Base-by-base conservation (phyloP, 2,329 filamentous ascomycete species). In the Fusarium sp. region DNA sequence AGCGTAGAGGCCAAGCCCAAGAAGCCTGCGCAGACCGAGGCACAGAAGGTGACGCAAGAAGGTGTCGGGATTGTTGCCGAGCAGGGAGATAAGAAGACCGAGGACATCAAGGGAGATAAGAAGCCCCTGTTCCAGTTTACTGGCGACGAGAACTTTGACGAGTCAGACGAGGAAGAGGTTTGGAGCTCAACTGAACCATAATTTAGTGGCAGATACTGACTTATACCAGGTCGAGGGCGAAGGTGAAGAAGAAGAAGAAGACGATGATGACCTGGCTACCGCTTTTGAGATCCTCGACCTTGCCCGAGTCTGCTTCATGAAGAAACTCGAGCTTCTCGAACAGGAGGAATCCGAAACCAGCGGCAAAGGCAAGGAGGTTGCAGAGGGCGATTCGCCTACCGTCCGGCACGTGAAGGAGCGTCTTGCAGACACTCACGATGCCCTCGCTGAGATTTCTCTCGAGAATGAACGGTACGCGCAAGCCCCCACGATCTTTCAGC, bases 391-490 rank as follows among this genome's bases (percentile, higher is more conserved):
- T 59, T 83, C 82, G 13, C 82, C 84, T 45, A 77, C 81, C 5
- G 74, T 86, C 48, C 84, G 87, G 73, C 90, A 93, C 69, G 87
- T 95, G 79, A 95, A 95, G 83, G 94, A 97, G 83, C 91, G 94
- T 64, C 89, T 98, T 39, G 94, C 94, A 69, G 96, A 99, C 80
- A 97, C 94, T 14, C 94, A 98, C 81, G 95, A 98, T 81, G 89
- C 98, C 63, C 93, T 98, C 71, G 94, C 95, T 15, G 96, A 99
- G 83, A 98, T 99, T 71, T 97, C 93, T n/a, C 87, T 99, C 35
- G 96, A 99, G 84, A 98, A 96, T 76, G 96, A 98, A 84, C 92
- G 93, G 85, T 91, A 84, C 68, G 82, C 71, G 48, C 24, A 57
- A 47, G 13, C 45, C 24, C 24, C 20, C 13, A 48, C 35, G 44